Evolutionary conservation across 495 filamentous ascomycete species (phyloP), one percentile per base, ranked within the genome.

Genomic region (Aspergillus nanangensis): DNA sequence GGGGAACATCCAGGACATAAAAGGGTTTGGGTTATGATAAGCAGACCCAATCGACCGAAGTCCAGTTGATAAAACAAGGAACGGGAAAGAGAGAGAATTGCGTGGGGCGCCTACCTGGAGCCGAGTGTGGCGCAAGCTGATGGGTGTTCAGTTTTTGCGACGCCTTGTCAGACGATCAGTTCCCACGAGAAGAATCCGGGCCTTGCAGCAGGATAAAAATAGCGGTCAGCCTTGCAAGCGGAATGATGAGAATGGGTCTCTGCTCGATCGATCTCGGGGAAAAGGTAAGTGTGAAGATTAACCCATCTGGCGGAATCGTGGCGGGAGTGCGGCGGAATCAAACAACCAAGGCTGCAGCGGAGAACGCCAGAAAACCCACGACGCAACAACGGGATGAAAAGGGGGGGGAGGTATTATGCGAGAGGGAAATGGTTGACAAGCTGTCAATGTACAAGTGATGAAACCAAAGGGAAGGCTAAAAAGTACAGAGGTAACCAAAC

Each of bases 111-210:
- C 62, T 57, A 68, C 65, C 65, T 57, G 56, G 61, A 71, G 65
- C n/a, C n/a, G n/a, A n/a, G n/a, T 70, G 70, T 74, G 68, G 70
- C 70, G 70, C 68, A 74, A 74, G 68, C 68, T 73, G 65, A 71
- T 61, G 56, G 63, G 55, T 50, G 33, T 70, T 73, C 67, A 71
- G 70, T 66, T 69, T 52, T 51, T 36, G 49, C 49, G 18, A 51
- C 23, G 41, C 50, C 43, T 57, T 57, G 47, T 64, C 52, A 57
- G 58, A 59, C 50, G 24, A 43, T 41, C 37, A 20, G 22, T 29
- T 32, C 20, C 46, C 43, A 43, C 38, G 14, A 32, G 31, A 37
- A 52, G 31, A 38, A 22, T 27, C 49, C 38, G 43, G 42, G 23
- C 39, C 32, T 45, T 50, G 52, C 47, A 38, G 49, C 23, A 41